Evolutionary conservation across 495 filamentous ascomycete species (phyloP), one percentile per base, ranked within the genome.

Genomic region (Aspergillus biplanus): DNA sequence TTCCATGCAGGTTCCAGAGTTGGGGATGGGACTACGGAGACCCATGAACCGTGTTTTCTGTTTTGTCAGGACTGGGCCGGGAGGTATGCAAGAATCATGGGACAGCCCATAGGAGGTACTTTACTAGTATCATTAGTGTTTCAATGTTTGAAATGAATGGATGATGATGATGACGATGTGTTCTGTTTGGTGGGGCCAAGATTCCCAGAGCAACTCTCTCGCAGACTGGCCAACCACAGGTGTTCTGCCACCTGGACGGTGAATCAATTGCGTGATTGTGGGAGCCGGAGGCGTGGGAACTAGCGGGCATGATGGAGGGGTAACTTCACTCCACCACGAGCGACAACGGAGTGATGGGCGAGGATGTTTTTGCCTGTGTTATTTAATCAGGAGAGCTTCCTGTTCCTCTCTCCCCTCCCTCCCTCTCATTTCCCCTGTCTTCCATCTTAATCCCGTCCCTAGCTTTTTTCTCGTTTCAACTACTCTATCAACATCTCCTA

Each of bases 191-290:
- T 49, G 46, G 46, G 46, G 66, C 71, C 70, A 72, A 70, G 69
- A 67, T 69, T 60, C 71, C 71, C 69, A n/a, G 53, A 67, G 57
- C 21, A 27, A 27, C 58, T 58, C 0, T 12, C n/a, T 4, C 65
- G 57, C 33, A 27, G 6, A 2, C 2, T 1, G 16, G 0, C 76
- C 73, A 79, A 79, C 75, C 35, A 65, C 0, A 4, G 18, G 0
- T 1, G 31, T 74, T 73, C 66, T 74, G 74, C 67, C 69, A 9
- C 13, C 1, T 46, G 54, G 70, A 73, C 73, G 77, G 76, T 71
- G 59, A 42, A 50, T 34, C 44, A 58, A 80, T 80, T 73, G 77
- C 78, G 78, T 78, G 76, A 77, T 80, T 59, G 64, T 33, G 46
- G 56, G 56, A 49, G 46, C 59, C 49, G 58, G 53, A 58, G 61